Conservation (phyloP, 2,329 filamentous ascomycete species). For the Ustulina deusta region DNA sequence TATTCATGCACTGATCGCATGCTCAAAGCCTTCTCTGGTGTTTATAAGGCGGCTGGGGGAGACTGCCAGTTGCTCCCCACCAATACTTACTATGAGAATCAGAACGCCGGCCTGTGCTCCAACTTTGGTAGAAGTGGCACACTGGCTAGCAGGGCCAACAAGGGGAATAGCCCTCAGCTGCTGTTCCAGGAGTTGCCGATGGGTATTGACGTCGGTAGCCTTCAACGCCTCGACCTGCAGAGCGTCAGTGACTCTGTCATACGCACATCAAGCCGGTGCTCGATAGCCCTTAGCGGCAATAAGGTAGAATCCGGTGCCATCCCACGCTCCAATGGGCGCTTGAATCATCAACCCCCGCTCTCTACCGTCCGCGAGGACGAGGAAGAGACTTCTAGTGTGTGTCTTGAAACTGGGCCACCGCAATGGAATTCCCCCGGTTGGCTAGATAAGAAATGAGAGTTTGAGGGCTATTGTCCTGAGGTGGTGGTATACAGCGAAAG, state of each 20-base stretch:
- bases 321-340: too few species aligned
- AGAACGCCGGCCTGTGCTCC: not conserved
- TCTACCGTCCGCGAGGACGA: not conserved
- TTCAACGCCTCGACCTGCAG: not conserved
- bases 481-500: slow-evolving; percentile 43
- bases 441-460: not conserved
- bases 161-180: not conserved
- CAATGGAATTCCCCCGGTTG: not conserved
- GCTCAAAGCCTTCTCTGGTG: not conserved
- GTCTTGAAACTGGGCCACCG: not conserved
- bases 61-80: not conserved
- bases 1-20: not conserved
- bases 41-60: not conserved
- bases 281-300: not conserved
- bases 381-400: not conserved
- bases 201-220: not conserved
- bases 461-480: slow-evolving; percentile 41
- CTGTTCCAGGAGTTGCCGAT: not conserved
- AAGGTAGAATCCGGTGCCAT: not conserved
- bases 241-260: not conserved
- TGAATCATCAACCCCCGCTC: not conserved
- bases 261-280: not conserved
- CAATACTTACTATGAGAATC: not conserved
- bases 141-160: not conserved
- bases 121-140: not conserved